These are phyloP conservation scores for Pachysolen tannophilus DNA, from an alignment of 805 yeast genomes.

Conservation along the genomic window DNA sequence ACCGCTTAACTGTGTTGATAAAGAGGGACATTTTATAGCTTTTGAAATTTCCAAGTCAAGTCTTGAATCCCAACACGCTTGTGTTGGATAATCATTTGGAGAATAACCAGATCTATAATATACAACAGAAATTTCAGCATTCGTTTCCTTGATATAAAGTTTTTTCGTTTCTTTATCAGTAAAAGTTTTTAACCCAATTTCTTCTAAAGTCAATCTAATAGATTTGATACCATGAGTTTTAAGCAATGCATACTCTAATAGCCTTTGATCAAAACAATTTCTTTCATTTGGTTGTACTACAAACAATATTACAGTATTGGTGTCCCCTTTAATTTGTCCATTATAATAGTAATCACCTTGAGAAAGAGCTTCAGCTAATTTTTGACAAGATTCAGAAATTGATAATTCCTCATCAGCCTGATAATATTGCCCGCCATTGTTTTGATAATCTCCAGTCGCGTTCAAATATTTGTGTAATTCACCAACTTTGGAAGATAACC, in stretches of 20 bases:
- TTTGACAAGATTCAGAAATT: conserved; percentile 52
- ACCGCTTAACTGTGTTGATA: conserved; percentile 86
- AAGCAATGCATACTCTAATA: conserved; percentile 64
- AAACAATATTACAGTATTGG: conserved; percentile 54
- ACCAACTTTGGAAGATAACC: conserved; percentile 74
- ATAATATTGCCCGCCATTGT: conserved; percentile 28
- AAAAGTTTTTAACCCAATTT: conserved; percentile 37
- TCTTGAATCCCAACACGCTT: conserved; percentile 73
- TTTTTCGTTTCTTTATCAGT: conserved; percentile 32
- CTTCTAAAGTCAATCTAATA: conserved; percentile 59
- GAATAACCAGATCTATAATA: conserved; percentile 88
- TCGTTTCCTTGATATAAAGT: conserved; percentile 43
- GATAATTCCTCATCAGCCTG: conserved; percentile 45
- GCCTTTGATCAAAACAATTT: conserved; percentile 87
- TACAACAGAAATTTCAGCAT: conserved; percentile 76
- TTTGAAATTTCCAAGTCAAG: conserved; percentile 58
- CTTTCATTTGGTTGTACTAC: conserved; percentile 82
- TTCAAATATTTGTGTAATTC: conserved; percentile 65
- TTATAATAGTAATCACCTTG: conserved; percentile 56
- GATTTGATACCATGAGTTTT: conserved; percentile 49
- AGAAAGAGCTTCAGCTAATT: conserved; percentile 63
- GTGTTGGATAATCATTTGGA: conserved; percentile 67
- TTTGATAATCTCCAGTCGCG: conserved; percentile 44
- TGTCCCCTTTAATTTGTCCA: conserved; percentile 15
- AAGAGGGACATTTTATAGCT: conserved; percentile 89